These are phyloP conservation scores for Encephalitozoon romaleae DNA, from an alignment of 371 early-diverging fungal genomes.

Conservation along the genomic window DNA sequence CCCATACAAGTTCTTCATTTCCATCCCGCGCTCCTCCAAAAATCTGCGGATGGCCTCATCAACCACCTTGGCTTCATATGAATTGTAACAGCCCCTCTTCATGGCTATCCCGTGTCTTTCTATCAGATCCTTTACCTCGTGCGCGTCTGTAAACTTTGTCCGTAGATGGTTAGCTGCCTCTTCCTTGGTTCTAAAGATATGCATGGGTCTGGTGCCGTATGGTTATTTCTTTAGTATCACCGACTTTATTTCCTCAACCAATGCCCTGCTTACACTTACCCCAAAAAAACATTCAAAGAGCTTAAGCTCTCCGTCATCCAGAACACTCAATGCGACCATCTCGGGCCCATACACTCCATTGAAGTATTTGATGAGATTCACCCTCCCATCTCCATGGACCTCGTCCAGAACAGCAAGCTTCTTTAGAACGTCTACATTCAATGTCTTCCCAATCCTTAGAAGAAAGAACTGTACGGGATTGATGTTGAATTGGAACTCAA, in stretches of 20 bases:
- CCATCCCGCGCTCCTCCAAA: background rate
- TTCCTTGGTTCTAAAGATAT: constrained; percentile 2
- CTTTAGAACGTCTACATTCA: background rate
- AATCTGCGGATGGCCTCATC: background rate
- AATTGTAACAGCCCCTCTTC: background rate
- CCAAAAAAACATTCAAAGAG: constrained; percentile 26
- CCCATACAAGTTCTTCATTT: background rate
- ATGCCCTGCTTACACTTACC: background rate
- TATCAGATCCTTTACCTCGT: background rate
- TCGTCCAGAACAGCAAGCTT: constrained; percentile 10
- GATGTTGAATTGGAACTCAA: constrained; percentile 34
- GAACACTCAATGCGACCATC: constrained; percentile 15
- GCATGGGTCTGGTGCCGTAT: background rate
- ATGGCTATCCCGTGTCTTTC: background rate
- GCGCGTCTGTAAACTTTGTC: background rate
- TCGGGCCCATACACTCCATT: constrained; percentile 33
- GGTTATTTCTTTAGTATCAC: constrained; percentile 1
- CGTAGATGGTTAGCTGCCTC: background rate
- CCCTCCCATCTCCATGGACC: constrained; percentile 27
- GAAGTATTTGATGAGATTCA: constrained; percentile 38
- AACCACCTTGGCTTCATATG: background rate
- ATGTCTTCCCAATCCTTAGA: constrained; percentile 6
- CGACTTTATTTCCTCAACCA: constrained; percentile 16
- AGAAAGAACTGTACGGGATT: constrained; percentile 20
- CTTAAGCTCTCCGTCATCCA: constrained; percentile 10